Conservation (phyloP, 2,329 filamentous ascomycete species). For the Grosmannia huntii region DNA sequence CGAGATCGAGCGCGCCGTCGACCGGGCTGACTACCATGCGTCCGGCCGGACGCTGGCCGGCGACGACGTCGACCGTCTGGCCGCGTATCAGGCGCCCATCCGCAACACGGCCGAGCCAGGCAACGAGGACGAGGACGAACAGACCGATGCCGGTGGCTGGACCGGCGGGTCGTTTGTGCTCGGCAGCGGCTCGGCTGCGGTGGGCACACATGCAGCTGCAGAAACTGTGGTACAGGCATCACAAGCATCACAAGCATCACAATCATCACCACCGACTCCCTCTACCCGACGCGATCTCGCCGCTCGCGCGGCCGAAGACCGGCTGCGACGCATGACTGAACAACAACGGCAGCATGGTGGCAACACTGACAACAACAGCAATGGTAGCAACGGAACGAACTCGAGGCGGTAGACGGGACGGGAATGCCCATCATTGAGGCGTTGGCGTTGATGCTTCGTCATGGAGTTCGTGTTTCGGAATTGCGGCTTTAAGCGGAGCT, state of each 20-base stretch:
- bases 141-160: slow-evolving; percentile 63
- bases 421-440: not conserved
- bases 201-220: not conserved
- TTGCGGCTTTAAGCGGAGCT: too few relatives aligned
- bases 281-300: slow-evolving; percentile 53
- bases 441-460: too few relatives aligned
- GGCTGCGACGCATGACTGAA: slow-evolving; percentile 33
- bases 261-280: slow-evolving; percentile 10
- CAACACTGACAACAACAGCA: not conserved
- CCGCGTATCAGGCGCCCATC: slow-evolving; percentile 23
- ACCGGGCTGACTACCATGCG: slow-evolving; percentile 62
- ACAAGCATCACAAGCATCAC: not conserved
- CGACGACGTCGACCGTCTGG: slow-evolving; percentile 24
- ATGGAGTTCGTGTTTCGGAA: too few relatives aligned
- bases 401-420: not conserved
- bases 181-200: slow-evolving; percentile 32
- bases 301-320: slow-evolving; percentile 60
- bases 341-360: slow-evolving; percentile 14
- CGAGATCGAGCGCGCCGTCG: slow-evolving; percentile 79
- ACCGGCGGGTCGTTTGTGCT: slow-evolving; percentile 67
- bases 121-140: slow-evolving; percentile 36
- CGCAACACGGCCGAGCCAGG: slow-evolving; percentile 25
- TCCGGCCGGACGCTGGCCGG: slow-evolving; percentile 56
- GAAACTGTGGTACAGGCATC: too few relatives aligned
- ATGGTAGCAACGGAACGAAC: not conserved